Conservation (phyloP, 2,329 filamentous ascomycete genomes). For the Penicillium sp. region DNA sequence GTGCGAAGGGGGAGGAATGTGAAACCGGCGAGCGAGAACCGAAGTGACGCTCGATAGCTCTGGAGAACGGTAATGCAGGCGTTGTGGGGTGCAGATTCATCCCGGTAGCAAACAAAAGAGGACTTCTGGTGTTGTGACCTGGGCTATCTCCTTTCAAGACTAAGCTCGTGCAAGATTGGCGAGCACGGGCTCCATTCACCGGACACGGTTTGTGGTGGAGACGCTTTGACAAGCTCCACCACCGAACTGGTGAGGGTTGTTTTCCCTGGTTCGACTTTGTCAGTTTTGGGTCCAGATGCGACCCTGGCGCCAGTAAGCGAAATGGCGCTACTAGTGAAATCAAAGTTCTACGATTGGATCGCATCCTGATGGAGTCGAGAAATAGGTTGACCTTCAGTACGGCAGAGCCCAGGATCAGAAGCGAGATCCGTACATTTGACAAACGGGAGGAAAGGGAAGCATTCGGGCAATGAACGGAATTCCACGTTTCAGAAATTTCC, state of each 20-base stretch:
- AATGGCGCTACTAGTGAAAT: constrained; percentile 1
- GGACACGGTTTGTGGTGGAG: constrained; percentile 6
- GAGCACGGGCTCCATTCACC: not conserved
- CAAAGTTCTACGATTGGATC: not conserved
- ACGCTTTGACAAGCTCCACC: constrained; percentile 13
- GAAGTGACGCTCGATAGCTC: constrained; percentile 1
- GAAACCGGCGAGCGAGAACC: constrained; percentile 13
- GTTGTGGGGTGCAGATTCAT: constrained; percentile 2
- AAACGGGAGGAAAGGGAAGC: not conserved
- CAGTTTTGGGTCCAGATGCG: not conserved
- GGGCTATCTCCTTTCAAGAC: not conserved
- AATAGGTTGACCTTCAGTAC: too few species aligned
- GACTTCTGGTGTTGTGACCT: not conserved
- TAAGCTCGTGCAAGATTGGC: not conserved
- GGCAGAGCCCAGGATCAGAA: not conserved
- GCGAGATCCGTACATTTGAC: not conserved
- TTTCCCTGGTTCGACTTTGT: not conserved
- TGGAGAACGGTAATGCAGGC: not conserved
- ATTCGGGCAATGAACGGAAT: constrained; percentile 7
- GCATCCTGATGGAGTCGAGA: not conserved
- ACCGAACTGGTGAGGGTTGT: constrained; percentile 1
- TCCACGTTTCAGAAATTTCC: constrained; percentile 22
- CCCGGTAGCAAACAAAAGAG: not conserved
- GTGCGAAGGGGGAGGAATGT: constrained; percentile 1
- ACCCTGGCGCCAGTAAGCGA: constrained; percentile 1